Conservation (phyloP, 306 rosid genomes). For the Glycine soja region DNA sequence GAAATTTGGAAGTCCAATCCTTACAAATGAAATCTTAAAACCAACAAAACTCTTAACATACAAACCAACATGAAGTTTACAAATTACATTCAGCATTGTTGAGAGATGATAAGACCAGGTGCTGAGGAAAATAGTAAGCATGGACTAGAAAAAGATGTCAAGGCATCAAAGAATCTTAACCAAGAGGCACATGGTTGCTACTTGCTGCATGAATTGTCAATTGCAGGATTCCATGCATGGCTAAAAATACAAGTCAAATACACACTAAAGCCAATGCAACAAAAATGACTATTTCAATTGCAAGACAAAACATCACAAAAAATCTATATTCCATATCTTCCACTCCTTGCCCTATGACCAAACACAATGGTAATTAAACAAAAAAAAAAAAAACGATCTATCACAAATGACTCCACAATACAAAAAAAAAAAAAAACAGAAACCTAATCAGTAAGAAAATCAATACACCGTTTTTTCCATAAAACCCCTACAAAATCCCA, state of each 20-base stretch:
- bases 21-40: neutral
- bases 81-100: neutral
- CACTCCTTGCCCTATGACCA: neutral
- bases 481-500: too few species aligned
- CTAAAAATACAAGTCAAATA: neutral
- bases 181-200: neutral
- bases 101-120: too few species aligned
- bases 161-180: slow-evolving; percentile 15
- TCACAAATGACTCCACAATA: too few species aligned
- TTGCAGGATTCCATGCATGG: slow-evolving; percentile 1
- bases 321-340: neutral
- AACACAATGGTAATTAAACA: too few species aligned
- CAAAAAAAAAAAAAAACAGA: too few species aligned
- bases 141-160: neutral
- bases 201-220: neutral
- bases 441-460: too few species aligned
- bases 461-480: too few species aligned
- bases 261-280: slow-evolving; percentile 1
- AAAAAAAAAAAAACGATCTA: too few species aligned
- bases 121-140: neutral
- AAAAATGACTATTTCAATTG: neutral
- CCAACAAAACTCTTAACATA: neutral
- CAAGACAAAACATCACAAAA: neutral
- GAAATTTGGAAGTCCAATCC: slow-evolving; percentile 1
- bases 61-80: neutral